Evolutionary conservation across 257 asterid genomes (phyloP).

Genomic region (Solanum bulbocastanum): DNA sequence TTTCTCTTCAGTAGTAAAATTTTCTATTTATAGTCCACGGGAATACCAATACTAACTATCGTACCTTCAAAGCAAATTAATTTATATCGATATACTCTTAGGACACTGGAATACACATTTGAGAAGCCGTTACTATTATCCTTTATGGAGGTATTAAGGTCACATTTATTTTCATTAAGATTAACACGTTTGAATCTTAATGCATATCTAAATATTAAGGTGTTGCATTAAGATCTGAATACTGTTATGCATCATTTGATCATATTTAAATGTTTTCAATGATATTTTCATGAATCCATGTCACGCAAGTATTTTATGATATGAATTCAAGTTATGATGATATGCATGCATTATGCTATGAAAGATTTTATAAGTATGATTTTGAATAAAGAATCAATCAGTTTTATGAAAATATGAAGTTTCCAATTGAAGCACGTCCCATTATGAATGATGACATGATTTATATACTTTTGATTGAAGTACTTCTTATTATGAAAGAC

Average conservation of each 20-base stretch:
- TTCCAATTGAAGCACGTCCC: background rate
- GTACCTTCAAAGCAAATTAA: too few relatives aligned
- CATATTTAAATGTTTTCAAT: background rate
- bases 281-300: background rate
- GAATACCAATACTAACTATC: too few relatives aligned
- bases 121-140: background rate
- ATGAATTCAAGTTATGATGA: background rate
- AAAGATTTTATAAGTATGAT: background rate
- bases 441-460: background rate
- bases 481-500: background rate
- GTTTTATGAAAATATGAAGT: background rate
- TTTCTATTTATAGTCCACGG: too few relatives aligned
- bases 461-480: background rate
- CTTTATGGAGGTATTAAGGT: background rate
- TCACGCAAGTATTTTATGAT: background rate
- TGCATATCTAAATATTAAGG: background rate
- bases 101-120: background rate
- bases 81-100: background rate
- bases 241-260: background rate
- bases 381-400: too few relatives aligned
- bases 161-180: background rate
- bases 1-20: too few relatives aligned
- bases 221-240: background rate
- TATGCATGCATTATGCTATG: background rate
- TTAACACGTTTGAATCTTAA: background rate